Conservation (phyloP, 106 monocot genomes). For the Dendrobium huoshanense region DNA sequence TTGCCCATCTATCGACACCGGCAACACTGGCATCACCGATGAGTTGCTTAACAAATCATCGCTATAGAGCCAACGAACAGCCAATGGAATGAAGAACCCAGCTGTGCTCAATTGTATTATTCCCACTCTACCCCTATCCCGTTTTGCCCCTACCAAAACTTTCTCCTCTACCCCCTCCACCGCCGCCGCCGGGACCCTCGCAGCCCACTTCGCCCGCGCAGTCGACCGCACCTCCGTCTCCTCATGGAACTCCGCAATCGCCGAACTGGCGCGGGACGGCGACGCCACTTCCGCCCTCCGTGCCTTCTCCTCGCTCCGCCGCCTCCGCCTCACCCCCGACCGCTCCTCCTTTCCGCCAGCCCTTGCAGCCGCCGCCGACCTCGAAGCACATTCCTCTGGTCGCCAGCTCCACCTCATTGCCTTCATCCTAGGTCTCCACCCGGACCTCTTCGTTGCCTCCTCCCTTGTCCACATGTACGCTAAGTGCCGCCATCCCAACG, state of each 20-base stretch:
- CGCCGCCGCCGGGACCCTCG: conserved; percentile 14
- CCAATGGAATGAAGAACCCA: not conserved
- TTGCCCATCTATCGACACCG: too few relatives aligned
- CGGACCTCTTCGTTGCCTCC: conserved; percentile 67
- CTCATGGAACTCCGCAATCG: conserved; percentile 73
- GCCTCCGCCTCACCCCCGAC: conserved; percentile 36
- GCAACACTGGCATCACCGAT: too few relatives aligned
- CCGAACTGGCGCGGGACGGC: conserved; percentile 60
- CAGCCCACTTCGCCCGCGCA: conserved; percentile 44
- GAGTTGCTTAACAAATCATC: too few relatives aligned
- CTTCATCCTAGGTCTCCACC: conserved; percentile 38
- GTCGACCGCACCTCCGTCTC: conserved; percentile 38
- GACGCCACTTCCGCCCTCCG: conserved; percentile 36
- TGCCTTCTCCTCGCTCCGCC: conserved; percentile 53
- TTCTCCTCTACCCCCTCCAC: not conserved
- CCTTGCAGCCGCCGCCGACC: conserved; percentile 47
- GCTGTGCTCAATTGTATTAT: not conserved
- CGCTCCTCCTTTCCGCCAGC: conserved; percentile 61
- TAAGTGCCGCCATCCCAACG: conserved; percentile 28
- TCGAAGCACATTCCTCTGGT: conserved; percentile 28
- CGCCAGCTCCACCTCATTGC: conserved; percentile 65
- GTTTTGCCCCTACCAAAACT: not conserved
- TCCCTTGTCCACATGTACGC: conserved; percentile 79
- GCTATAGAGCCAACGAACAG: not conserved
- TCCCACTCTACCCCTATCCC: not conserved